Conservation (phyloP, 2,329 filamentous ascomycete genomes). For the Thelonectria blattea region DNA sequence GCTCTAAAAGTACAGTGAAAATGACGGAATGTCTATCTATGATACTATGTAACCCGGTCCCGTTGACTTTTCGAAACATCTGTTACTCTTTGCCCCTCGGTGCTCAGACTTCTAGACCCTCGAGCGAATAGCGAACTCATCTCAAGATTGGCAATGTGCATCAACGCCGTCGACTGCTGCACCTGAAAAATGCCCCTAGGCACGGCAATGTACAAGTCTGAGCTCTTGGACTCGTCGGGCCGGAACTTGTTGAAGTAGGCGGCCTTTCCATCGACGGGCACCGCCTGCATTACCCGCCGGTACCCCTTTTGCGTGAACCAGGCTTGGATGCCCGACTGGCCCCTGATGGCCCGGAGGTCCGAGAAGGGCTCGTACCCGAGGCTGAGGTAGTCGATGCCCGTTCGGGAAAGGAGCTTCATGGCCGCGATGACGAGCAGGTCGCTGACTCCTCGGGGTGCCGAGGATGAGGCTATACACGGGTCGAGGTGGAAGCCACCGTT, state of each 20-base stretch:
- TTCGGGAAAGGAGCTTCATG: constrained; percentile 26
- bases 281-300: constrained; percentile 25
- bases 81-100: neutral
- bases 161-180: constrained; percentile 24
- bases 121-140: constrained; percentile 7
- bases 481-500: constrained; percentile 31
- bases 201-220: constrained; percentile 28
- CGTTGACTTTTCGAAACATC: neutral
- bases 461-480: constrained; percentile 28
- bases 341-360: constrained; percentile 12
- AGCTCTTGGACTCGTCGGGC: constrained; percentile 25
- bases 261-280: constrained; percentile 27
- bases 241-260: constrained; percentile 31
- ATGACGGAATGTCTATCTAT: no score
- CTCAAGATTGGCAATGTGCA: constrained; percentile 27
- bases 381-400: constrained; percentile 29
- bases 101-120: neutral
- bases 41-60: no score
- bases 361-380: constrained; percentile 29
- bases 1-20: no score
- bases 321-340: constrained; percentile 6
- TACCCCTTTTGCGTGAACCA: constrained; percentile 19
- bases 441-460: constrained; percentile 20
- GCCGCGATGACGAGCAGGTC: constrained; percentile 28
- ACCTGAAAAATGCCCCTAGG: constrained; percentile 21